Base-by-base conservation (phyloP, 331 rosid species). In the Rhamnella rubrinervis region DNA sequence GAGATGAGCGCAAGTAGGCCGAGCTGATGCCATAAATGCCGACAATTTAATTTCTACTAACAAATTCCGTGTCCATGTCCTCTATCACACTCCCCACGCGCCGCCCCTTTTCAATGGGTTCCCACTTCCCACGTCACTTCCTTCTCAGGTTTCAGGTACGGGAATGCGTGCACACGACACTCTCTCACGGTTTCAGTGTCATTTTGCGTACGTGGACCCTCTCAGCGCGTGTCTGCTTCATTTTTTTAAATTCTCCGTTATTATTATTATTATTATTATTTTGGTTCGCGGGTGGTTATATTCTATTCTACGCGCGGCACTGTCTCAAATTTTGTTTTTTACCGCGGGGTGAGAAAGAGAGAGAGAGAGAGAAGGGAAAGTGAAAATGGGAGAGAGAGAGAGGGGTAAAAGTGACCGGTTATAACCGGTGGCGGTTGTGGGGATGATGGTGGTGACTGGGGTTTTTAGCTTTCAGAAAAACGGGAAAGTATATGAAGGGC, bases 371-470 rank as follows among this genome's bases (percentile, higher is more conserved):
- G 49, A 41, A n/a, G n/a, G n/a, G 13, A 21, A 12, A 7, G 52
- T 75, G 79, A 79, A 41, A 73, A 68, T 56, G 8, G 69, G 7
- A n/a, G 18, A 2, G 38, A 81, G 49, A 41, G 13, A 41, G 13
- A 1, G 12, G 13, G 16, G 49, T 44, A 44, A 44, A 44, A 44
- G 49, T 44, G 2, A 40, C 11, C 79, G 68, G 69, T 61, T 8
- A 55, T 51, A 47, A 85, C 92, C 86, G 91, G 92, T 18, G n/a
- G 66, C 26, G 75, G 85, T 82, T 84, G 86, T 93, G 85, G 75
- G 64, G 18, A 77, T 12, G 56, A 57, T 35, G 61, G 9, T 35
- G 44, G 58, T 57, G 26, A 61, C 55, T 16, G 16, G 18, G n/a
- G 21, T 58, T 64, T 55, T 63, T 21, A 71, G 67, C 61, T 55